phyloP scores from a whole-genome alignment of 1,284 basidiomycete genomes.

The Heterobasidion parviporum region DNA sequence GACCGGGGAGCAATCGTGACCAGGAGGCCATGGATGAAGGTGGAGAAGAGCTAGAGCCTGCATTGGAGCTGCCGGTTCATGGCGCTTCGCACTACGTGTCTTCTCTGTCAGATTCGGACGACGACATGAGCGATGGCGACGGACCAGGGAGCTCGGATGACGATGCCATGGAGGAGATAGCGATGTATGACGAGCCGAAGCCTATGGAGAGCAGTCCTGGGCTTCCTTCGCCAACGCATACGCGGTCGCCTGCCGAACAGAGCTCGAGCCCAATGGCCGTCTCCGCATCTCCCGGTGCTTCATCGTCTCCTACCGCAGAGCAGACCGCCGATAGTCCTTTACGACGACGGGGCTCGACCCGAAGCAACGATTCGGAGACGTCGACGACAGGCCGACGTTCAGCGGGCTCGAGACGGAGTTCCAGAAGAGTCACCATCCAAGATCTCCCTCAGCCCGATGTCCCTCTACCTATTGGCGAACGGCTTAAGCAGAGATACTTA shows the following conservation, averaged over 20 bases:
- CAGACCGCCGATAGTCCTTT: neutral
- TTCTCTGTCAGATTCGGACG: slow-evolving; percentile 60
- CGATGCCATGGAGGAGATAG: slow-evolving; percentile 70
- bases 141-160: slow-evolving; percentile 67
- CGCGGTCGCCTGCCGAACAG: slow-evolving; percentile 14
- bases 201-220: slow-evolving; percentile 10
- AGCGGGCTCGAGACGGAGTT: slow-evolving; percentile 42
- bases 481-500: slow-evolving; percentile 71
- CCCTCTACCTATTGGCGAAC: slow-evolving; percentile 57
- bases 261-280: neutral
- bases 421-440: slow-evolving; percentile 33
- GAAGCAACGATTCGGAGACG: slow-evolving; percentile 25
- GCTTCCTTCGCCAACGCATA: slow-evolving; percentile 14
- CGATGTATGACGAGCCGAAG: slow-evolving; percentile 51
- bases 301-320: neutral
- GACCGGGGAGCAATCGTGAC: slow-evolving; percentile 45
- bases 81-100: slow-evolving; percentile 46
- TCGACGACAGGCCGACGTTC: slow-evolving; percentile 28
- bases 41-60: slow-evolving; percentile 55
- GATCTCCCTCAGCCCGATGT: slow-evolving; percentile 17
- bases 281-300: slow-evolving; percentile 2
- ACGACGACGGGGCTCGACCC: slow-evolving; percentile 16
- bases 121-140: slow-evolving; percentile 62
- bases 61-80: slow-evolving; percentile 68
- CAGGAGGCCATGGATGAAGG: slow-evolving; percentile 48